phyloP scores from a whole-genome alignment of 2,329 filamentous ascomycete species.

The Talaromyces pinophilus region DNA sequence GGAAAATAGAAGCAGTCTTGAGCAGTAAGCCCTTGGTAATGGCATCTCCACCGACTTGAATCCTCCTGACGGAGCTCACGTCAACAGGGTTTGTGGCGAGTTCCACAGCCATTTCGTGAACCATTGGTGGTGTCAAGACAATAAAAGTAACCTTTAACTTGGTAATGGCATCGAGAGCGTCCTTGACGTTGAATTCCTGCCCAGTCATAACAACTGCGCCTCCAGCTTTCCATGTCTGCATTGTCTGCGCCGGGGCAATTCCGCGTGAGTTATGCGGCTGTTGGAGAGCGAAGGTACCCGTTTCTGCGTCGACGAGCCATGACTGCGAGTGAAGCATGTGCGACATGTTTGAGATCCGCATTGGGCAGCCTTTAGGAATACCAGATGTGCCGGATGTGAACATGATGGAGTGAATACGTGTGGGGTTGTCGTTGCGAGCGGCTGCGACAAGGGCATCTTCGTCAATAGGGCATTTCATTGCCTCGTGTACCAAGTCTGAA shows the following conservation, averaged over 20 bases:
- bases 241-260: neutral
- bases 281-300: neutral
- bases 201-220: constrained; percentile 8
- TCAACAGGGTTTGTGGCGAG: neutral
- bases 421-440: neutral
- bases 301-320: neutral
- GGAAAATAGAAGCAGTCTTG: neutral
- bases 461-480: neutral
- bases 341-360: neutral
- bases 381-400: constrained; percentile 7
- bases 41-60: constrained; percentile 5
- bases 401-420: constrained; percentile 7
- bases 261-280: constrained; percentile 5
- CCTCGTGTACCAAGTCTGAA: neutral
- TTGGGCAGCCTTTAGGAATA: constrained; percentile 2
- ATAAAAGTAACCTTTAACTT: neutral
- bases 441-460: neutral
- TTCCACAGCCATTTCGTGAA: neutral
- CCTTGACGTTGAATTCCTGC: neutral
- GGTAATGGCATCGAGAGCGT: neutral
- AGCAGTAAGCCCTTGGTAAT: neutral
- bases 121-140: constrained; percentile 3
- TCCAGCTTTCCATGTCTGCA: constrained; percentile 9
- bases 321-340: constrained; percentile 1
- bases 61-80: neutral